Base-by-base conservation (phyloP, 2,329 filamentous ascomycete species). In the Sporothrix mexicana region DNA sequence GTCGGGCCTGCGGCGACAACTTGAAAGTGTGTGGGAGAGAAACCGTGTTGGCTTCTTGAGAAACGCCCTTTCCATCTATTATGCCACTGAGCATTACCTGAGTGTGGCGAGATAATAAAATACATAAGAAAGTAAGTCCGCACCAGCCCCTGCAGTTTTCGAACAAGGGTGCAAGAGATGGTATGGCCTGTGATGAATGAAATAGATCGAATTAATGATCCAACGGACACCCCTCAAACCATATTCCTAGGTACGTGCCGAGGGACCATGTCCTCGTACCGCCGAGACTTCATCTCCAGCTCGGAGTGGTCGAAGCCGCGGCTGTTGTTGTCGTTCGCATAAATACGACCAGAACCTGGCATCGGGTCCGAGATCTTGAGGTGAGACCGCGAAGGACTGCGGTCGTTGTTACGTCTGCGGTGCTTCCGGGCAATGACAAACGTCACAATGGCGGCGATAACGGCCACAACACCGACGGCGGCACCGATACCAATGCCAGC, bases 251-350 rank as follows among this genome's bases (percentile, higher is more conserved):
- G 87, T 64, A 84, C 82, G 73, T 84, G 82, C 61, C 86, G 81
- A 41, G 86, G 86, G 25, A 86, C 77, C 86, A 88, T 87, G 75
- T 89, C 87, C 78, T 89, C 87, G 75, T 89, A 89, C 57, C 86
- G 83, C 73, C 85, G 83, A 3, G 86, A 83, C 74, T 84, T 84
- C 77, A 85, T 81, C 75, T 89, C 86, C 59, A 88, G 81, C 64
- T 86, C 85, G 17, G 76, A 79, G 12, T 80, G 80, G 61, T 81
- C 79, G 71, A 84, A 82, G 73, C 81, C 79, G 23, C 78, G 79
- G n/a, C 80, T 80, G 69, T 77, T 77, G 73, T 81, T 78, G 41
- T 82, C 81, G 23, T 80, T 78, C 45, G 81, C 80, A 72, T 82
- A 84, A 23, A 77, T 76, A 23, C 81, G 81, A 15, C 84, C 85